phyloP scores from a whole-genome alignment of 352 stramenopile genomes.

The Phytopythium oedochilum region DNA sequence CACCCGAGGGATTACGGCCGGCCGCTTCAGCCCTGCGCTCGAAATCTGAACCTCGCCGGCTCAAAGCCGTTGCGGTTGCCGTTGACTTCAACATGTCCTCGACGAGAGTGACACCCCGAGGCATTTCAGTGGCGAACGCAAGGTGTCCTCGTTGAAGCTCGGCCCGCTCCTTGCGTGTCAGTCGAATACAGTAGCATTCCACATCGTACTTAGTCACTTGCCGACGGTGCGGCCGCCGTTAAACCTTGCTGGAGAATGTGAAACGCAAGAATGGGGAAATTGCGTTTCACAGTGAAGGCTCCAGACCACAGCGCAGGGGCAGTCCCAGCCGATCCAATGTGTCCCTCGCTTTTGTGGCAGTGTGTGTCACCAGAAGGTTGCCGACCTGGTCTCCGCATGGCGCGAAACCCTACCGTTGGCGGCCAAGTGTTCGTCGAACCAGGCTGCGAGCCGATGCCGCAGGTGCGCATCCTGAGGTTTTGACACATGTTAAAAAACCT shows the following conservation, averaged over 20 bases:
- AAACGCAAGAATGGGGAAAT: constrained; percentile 19
- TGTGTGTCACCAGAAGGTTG: too few species aligned
- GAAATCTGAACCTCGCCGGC: neutral
- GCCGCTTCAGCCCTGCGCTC: neutral
- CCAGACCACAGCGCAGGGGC: too few species aligned
- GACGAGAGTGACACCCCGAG: neutral
- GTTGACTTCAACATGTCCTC: constrained; percentile 2
- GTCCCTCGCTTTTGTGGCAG: neutral
- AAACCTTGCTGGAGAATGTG: neutral
- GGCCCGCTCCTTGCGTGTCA: constrained; percentile 14
- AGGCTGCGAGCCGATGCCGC: neutral
- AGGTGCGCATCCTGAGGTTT: neutral
- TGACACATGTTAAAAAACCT: neutral
- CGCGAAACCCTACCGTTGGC: too few species aligned
- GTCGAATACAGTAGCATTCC: constrained; percentile 8
- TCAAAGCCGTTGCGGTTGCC: too few species aligned
- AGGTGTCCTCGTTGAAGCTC: constrained; percentile 9
- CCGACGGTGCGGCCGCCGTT: constrained; percentile 1
- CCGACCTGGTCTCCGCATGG: neutral
- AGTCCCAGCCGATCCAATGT: neutral
- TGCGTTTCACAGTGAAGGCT: constrained; percentile 7
- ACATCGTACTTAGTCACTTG: constrained; percentile 13
- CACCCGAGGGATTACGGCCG: neutral
- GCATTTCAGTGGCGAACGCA: constrained; percentile 11
- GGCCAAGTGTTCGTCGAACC: neutral